These are phyloP conservation scores for Chalciporus piperatus DNA, from an alignment of 768 basidiomycete species.

Conservation along the genomic window DNA sequence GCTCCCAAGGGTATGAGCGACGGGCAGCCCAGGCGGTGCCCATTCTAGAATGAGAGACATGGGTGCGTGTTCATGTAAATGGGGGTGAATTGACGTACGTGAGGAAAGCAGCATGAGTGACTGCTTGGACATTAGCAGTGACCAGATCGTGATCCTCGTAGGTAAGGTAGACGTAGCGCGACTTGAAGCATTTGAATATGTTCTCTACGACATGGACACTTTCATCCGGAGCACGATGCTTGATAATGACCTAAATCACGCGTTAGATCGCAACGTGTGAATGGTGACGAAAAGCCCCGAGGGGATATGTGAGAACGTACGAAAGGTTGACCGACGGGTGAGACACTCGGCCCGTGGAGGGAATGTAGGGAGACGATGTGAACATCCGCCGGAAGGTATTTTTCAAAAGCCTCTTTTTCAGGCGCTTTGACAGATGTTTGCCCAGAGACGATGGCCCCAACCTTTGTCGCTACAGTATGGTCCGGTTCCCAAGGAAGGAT, in stretches of 20 bases:
- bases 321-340: conserved; percentile 84
- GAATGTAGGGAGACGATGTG: conserved; percentile 93
- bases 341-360: conserved; percentile 89
- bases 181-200: conserved; percentile 75
- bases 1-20: conserved; percentile 89
- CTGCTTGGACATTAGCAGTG: conserved; percentile 98
- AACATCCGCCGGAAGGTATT: conserved; percentile 79
- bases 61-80: conserved; percentile 3
- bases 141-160: conserved; percentile 96
- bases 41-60: conserved; percentile 60
- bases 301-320: conserved; percentile 41
- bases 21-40: conserved; percentile 91
- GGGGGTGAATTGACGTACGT: conserved; percentile 48
- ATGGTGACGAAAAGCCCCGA: background rate
- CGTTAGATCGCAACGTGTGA: background rate
- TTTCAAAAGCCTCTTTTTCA: conserved; percentile 86
- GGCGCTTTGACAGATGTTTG: conserved; percentile 98
- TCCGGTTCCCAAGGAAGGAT: background rate
- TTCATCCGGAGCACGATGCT: conserved; percentile 76
- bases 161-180: conserved; percentile 87
- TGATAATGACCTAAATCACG: conserved; percentile 71
- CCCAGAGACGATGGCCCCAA: conserved; percentile 88
- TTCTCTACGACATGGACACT: conserved; percentile 76
- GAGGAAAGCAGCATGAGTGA: conserved; percentile 96
- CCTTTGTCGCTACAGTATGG: conserved; percentile 70